Percentiles rank a stretch among this genome's conserved stretches.
Evolutionary conservation across 352 stramenopile species (phyloP).

Genomic region (Phytopythium oedochilum): DNA sequence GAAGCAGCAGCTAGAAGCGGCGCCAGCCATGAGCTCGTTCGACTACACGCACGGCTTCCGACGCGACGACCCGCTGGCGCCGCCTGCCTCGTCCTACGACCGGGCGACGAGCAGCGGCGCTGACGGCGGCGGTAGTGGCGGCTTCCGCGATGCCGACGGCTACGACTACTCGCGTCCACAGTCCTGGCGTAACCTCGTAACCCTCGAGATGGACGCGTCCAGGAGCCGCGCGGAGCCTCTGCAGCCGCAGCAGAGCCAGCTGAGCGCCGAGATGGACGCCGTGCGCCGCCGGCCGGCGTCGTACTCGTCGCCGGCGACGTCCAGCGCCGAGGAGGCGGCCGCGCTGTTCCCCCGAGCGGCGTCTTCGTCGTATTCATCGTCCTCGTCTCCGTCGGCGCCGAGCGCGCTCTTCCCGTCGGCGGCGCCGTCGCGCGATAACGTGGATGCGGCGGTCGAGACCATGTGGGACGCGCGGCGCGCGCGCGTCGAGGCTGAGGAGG

Average conservation of each 20-base stretch:
- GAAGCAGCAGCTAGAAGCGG: background rate
- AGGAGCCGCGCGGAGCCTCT: background rate
- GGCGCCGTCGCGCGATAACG: slow-evolving; percentile 16
- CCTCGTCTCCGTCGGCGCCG: background rate
- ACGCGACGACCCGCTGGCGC: background rate
- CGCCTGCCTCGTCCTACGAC: slow-evolving; percentile 15
- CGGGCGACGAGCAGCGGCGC: background rate
- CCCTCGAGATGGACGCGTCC: slow-evolving; percentile 17
- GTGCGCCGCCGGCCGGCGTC: slow-evolving; percentile 6
- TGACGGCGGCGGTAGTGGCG: too few relatives aligned
- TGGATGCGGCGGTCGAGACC: slow-evolving; percentile 35
- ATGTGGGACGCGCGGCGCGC: slow-evolving; percentile 64
- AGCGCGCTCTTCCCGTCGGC: slow-evolving; percentile 6
- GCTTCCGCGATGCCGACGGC: slow-evolving; percentile 1
- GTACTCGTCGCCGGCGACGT: background rate
- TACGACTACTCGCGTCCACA: slow-evolving; percentile 36
- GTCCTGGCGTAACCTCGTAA: slow-evolving; percentile 34
- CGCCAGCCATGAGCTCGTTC: slow-evolving; percentile 14
- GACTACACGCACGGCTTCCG: slow-evolving; percentile 7
- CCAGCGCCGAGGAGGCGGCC: background rate
- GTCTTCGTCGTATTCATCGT: background rate
- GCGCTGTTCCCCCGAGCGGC: background rate
- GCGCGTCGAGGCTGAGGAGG: slow-evolving; percentile 43
- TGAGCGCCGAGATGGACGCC: slow-evolving; percentile 10
- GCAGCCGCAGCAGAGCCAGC: background rate